phyloP scores from a whole-genome alignment of 2,329 filamentous ascomycete genomes.

The Pseudogymnoascus sp. region DNA sequence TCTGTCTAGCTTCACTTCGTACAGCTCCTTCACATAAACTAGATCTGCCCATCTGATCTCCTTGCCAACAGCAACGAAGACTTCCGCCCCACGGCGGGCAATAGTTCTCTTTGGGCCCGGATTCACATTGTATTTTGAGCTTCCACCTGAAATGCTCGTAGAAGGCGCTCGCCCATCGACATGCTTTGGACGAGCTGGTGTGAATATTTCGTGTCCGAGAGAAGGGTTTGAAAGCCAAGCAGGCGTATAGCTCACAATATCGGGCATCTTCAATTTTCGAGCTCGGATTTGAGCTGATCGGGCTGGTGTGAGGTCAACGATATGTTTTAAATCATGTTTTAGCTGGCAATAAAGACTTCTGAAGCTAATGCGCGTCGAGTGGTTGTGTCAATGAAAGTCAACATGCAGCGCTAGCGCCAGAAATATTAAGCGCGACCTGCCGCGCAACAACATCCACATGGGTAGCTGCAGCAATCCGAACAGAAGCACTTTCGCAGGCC shows the following conservation, averaged over 20 bases:
- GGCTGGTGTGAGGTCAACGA: neutral
- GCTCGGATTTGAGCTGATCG: slow-evolving; percentile 4
- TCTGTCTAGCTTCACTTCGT: slow-evolving; percentile 36
- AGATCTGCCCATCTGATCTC: slow-evolving; percentile 91
- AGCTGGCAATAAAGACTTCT: neutral
- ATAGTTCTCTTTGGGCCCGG: slow-evolving; percentile 59
- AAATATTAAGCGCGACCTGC: slow-evolving; percentile 14
- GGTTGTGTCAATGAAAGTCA: slow-evolving; percentile 7
- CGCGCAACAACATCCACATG: neutral
- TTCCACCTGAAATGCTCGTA: slow-evolving; percentile 28
- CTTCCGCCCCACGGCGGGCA: slow-evolving; percentile 74
- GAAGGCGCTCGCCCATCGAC: slow-evolving; percentile 23
- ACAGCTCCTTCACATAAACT: slow-evolving; percentile 65
- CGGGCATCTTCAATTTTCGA: slow-evolving; percentile 59
- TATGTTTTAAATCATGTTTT: slow-evolving; percentile 10
- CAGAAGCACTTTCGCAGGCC: slow-evolving; percentile 8
- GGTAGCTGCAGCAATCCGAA: slow-evolving; percentile 4
- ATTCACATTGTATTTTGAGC: slow-evolving; percentile 31
- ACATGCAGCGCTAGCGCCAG: slow-evolving; percentile 11
- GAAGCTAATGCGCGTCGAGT: slow-evolving; percentile 7
- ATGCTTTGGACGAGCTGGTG: slow-evolving; percentile 37
- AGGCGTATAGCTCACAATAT: slow-evolving; percentile 78
- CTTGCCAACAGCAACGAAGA: slow-evolving; percentile 82
- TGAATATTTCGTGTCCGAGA: slow-evolving; percentile 74
- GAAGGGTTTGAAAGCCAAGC: slow-evolving; percentile 76